Evolutionary conservation across 768 basidiomycete species (phyloP).

Genomic region (Naganishia onofrii): DNA sequence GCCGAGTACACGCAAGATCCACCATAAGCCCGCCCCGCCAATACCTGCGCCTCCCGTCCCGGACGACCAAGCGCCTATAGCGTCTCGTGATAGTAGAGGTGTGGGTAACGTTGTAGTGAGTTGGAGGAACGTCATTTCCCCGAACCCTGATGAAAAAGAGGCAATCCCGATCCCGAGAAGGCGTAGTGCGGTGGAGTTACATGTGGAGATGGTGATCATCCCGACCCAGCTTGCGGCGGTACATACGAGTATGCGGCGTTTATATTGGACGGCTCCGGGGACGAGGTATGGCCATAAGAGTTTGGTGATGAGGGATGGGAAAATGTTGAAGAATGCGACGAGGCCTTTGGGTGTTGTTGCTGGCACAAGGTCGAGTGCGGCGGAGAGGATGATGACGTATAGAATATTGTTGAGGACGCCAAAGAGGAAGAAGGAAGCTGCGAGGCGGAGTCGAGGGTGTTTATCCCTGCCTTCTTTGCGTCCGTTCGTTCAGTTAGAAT

Average conservation of each 20-base stretch:
- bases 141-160: conserved; percentile 85
- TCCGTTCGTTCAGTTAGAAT: background rate
- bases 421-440: conserved; percentile 73
- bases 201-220: conserved; percentile 82
- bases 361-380: conserved; percentile 89
- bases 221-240: conserved; percentile 71
- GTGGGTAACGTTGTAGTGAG: conserved; percentile 59
- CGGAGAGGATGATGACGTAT: conserved; percentile 94
- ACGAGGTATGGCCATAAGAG: conserved; percentile 88
- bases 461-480: background rate
- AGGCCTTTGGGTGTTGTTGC: conserved; percentile 90
- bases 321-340: conserved; percentile 91
- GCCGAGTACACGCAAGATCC: conserved; percentile 81
- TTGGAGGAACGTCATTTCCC: conserved; percentile 91
- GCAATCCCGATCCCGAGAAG: conserved; percentile 78
- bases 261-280: conserved; percentile 80
- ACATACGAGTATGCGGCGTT: conserved; percentile 70
- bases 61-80: conserved; percentile 88
- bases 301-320: conserved; percentile 80
- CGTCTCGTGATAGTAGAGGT: conserved; percentile 58
- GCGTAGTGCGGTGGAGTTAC: conserved; percentile 64
- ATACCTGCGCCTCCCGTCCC: conserved; percentile 94
- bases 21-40: conserved; percentile 90
- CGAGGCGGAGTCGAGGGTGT: conserved; percentile 2
- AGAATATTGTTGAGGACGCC: conserved; percentile 91